Conservation (phyloP, 805 yeast genomes). For the Saccharomycopsis amapae region DNA sequence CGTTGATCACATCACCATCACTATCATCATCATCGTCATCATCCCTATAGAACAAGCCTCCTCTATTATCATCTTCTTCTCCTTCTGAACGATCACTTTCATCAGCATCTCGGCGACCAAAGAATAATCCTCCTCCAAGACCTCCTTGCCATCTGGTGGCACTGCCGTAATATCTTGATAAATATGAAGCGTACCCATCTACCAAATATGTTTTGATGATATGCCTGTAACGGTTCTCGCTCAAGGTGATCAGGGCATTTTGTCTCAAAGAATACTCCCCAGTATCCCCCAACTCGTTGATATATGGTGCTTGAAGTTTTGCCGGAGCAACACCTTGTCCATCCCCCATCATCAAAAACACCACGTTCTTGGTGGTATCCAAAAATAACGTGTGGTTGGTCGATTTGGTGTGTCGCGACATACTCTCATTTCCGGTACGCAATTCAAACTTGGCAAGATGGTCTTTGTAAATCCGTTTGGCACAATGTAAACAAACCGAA, state of each 20-base stretch:
- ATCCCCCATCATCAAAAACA: slow-evolving; percentile 21
- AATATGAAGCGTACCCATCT: slow-evolving; percentile 47
- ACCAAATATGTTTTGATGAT: slow-evolving; percentile 55
- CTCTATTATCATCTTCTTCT: slow-evolving; percentile 1
- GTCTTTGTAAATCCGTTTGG: slow-evolving; percentile 30
- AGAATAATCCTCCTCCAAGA: background rate
- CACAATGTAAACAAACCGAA: slow-evolving; percentile 41
- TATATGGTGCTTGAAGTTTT: slow-evolving; percentile 57
- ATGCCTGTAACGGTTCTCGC: slow-evolving; percentile 45
- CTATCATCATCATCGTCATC: slow-evolving; percentile 8
- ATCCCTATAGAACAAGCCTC: background rate
- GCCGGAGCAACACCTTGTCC: slow-evolving; percentile 18
- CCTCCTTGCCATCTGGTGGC: too few species aligned
- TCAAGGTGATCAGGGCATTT: slow-evolving; percentile 28
- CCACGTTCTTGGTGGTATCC: slow-evolving; percentile 24
- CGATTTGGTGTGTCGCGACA: background rate
- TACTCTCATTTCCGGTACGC: background rate
- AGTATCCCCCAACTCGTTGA: slow-evolving; percentile 71
- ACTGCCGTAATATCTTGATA: slow-evolving; percentile 33
- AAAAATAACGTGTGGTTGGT: slow-evolving; percentile 15
- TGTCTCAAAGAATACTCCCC: slow-evolving; percentile 38
- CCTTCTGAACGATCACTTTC: slow-evolving; percentile 3
- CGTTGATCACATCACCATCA: slow-evolving; percentile 1
- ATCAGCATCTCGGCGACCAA: slow-evolving; percentile 5
- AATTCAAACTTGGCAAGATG: background rate